phyloP scores from a whole-genome alignment of 2,329 filamentous ascomycete species.

The Apiospora arundinis region DNA sequence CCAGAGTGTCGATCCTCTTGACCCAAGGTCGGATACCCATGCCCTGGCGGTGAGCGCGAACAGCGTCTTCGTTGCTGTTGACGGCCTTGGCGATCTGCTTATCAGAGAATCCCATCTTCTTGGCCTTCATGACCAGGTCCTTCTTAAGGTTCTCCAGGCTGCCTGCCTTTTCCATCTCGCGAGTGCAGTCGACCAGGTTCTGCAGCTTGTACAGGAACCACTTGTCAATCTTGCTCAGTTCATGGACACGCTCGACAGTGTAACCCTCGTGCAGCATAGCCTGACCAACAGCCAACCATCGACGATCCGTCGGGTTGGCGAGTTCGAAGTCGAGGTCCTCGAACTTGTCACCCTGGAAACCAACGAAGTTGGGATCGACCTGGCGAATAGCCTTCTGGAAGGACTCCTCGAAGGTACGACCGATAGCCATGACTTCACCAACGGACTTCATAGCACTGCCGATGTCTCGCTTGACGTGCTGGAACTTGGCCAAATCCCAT shows the following conservation, averaged over 20 bases:
- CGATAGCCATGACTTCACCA: slow-evolving; percentile 99
- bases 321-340: slow-evolving; percentile 90
- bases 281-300: slow-evolving; percentile 97
- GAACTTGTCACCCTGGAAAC: slow-evolving; percentile 95
- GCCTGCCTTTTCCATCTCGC: slow-evolving; percentile 83
- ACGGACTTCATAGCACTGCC: slow-evolving; percentile 99
- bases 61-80: slow-evolving; percentile 85
- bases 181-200: slow-evolving; percentile 92
- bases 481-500: slow-evolving; percentile 99
- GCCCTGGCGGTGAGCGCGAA: slow-evolving; percentile 81
- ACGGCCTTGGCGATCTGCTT: slow-evolving; percentile 90
- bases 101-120: slow-evolving; percentile 98
- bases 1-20: slow-evolving; percentile 97
- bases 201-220: slow-evolving; percentile 99
- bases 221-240: slow-evolving; percentile 97
- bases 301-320: slow-evolving; percentile 90
- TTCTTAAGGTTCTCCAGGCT: slow-evolving; percentile 85
- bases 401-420: slow-evolving; percentile 96
- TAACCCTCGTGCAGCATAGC: slow-evolving; percentile 98
- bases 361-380: slow-evolving; percentile 89
- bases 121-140: slow-evolving; percentile 87
- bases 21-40: slow-evolving; percentile 95
- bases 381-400: slow-evolving; percentile 99
- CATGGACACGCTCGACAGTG: slow-evolving; percentile 88
- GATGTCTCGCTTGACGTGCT: slow-evolving; percentile 97